Percentiles rank a stretch among this genome's conserved stretches.
Conservation (phyloP, 192 early-diverging fungal genomes). For the Backusella mclennaniae region DNA sequence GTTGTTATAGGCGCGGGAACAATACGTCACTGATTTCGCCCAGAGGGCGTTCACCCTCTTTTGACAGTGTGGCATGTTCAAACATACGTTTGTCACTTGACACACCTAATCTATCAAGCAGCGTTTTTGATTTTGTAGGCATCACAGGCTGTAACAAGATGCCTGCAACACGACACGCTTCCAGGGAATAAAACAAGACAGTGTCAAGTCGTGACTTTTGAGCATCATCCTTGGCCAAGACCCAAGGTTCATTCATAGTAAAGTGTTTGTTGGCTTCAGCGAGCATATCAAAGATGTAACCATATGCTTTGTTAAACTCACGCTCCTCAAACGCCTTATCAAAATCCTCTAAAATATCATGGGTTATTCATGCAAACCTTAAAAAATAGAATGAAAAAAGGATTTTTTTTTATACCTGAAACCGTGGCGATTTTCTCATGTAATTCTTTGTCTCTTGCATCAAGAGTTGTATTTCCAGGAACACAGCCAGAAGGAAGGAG, state of each 20-base stretch:
- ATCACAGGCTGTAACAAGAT: constrained; percentile 84
- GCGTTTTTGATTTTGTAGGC: constrained; percentile 66
- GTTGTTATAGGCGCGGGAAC: background rate
- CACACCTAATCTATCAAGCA: constrained; percentile 71
- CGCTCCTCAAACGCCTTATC: constrained; percentile 48
- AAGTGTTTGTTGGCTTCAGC: constrained; percentile 76
- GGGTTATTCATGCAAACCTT: background rate
- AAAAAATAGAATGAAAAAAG: background rate
- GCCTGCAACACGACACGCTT: constrained; percentile 69
- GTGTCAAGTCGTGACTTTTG: constrained; percentile 51
- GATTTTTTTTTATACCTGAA: constrained; percentile 25
- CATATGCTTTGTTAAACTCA: constrained; percentile 63
- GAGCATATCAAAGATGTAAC: constrained; percentile 62
- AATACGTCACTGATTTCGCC: background rate
- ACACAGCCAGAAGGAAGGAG: constrained; percentile 50
- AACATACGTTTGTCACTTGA: constrained; percentile 55
- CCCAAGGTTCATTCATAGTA: constrained; percentile 77
- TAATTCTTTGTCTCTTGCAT: constrained; percentile 33
- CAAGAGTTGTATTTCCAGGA: constrained; percentile 31
- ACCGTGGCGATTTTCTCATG: constrained; percentile 27
- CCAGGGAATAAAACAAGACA: constrained; percentile 73
- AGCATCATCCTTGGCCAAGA: constrained; percentile 51
- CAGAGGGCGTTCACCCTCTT: background rate
- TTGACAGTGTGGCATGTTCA: constrained; percentile 38
- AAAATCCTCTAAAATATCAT: constrained; percentile 24